A percentile compares a stretch with the other conserved stretches of the same genome.
Conservation (phyloP, 331 rosid genomes). For the Malus hybrid region DNA sequence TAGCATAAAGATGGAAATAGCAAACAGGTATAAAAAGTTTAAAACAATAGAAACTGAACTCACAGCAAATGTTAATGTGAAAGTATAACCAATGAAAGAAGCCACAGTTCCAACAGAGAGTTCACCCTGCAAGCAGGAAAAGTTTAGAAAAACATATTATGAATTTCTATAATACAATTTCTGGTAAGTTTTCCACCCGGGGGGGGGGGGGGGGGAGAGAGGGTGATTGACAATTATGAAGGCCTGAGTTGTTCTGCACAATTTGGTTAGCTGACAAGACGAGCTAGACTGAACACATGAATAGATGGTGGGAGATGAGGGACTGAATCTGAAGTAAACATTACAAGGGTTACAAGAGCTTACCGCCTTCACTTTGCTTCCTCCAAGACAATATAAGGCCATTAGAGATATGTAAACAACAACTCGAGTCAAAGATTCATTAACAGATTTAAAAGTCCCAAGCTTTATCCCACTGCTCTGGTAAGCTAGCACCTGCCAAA, state of each 20-base stretch:
- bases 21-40: slow-evolving; percentile 1
- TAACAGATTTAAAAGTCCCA: slow-evolving; percentile 72
- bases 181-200: not conserved
- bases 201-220: no score
- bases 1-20: slow-evolving; percentile 11
- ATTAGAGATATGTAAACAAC: slow-evolving; percentile 79
- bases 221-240: not conserved
- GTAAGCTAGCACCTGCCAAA: slow-evolving; percentile 75
- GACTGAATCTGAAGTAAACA: not conserved
- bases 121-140: slow-evolving; percentile 65
- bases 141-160: not conserved
- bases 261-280: not conserved
- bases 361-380: slow-evolving; percentile 98
- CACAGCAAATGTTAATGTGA: slow-evolving; percentile 92
- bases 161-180: not conserved
- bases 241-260: not conserved
- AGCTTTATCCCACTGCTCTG: slow-evolving; percentile 87
- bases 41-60: slow-evolving; percentile 25
- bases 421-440: slow-evolving; percentile 86
- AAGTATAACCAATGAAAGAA: slow-evolving; percentile 94
- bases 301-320: not conserved
- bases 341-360: slow-evolving; percentile 22
- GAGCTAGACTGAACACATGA: not conserved
- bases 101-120: slow-evolving; percentile 92
- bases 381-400: slow-evolving; percentile 83